Conservation (phyloP, 164 flowering plant genomes). For the Magnolia officinalis region DNA sequence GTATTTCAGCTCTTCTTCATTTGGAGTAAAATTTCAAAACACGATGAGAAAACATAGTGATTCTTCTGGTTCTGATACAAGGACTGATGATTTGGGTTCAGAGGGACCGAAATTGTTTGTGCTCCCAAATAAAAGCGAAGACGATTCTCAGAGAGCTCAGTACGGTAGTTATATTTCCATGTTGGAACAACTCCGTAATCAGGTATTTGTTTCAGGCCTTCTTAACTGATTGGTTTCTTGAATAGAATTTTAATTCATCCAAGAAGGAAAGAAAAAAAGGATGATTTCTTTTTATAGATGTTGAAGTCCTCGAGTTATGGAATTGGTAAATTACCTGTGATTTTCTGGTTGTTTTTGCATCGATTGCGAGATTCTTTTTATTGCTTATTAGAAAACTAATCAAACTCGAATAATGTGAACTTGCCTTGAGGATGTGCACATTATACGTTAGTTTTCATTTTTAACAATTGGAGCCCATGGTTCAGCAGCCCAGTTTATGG, state of each 20-base stretch:
- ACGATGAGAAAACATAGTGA: conserved; percentile 8
- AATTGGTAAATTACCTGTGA: no score
- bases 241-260: not conserved
- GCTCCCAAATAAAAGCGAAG: conserved; percentile 53
- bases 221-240: not conserved
- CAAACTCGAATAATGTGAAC: no score
- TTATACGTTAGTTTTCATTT: no score
- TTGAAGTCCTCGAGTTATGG: not conserved
- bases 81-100: conserved; percentile 19
- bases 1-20: conserved; percentile 60
- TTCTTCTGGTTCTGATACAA: conserved; percentile 17
- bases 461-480: no score
- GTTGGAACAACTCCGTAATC: conserved; percentile 62
- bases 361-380: no score
- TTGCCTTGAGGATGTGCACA: no score
- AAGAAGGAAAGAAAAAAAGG: not conserved
- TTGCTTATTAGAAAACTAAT: no score
- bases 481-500: no score
- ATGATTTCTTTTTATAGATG: not conserved
- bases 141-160: conserved; percentile 38
- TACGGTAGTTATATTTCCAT: conserved; percentile 45
- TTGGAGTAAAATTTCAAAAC: conserved; percentile 28
- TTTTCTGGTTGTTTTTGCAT: no score
- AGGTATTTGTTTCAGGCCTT: conserved; percentile 33
- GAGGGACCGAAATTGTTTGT: conserved; percentile 32